Conservation (phyloP, 257 asterid genomes). For the Solanum lycopersicoides region DNA sequence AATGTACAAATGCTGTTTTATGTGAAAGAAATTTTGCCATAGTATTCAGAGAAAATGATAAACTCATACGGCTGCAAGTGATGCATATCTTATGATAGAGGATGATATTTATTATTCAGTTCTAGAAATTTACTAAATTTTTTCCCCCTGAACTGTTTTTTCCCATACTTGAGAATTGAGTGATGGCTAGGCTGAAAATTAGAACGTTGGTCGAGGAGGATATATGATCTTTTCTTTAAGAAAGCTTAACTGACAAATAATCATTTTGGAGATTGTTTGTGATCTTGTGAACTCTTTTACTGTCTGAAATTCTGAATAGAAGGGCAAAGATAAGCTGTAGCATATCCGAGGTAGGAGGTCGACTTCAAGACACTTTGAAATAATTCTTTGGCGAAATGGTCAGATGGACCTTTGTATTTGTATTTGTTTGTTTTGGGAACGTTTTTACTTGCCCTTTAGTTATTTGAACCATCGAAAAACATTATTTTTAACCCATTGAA, state of each 20-base stretch:
- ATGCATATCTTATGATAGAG: not conserved
- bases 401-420: no score
- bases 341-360: not conserved
- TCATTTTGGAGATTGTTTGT: not conserved
- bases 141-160: not conserved
- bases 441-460: no score
- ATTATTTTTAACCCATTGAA: no score
- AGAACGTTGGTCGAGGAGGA: not conserved
- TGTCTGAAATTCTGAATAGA: not conserved
- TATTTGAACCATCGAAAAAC: no score
- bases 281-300: not conserved
- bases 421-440: no score
- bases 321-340: not conserved
- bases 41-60: not conserved
- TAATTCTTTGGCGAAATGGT: not conserved
- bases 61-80: not conserved
- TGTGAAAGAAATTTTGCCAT: not conserved
- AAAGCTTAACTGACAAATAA: not conserved
- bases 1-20: not conserved
- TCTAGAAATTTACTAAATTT: not conserved
- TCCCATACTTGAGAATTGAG: not conserved
- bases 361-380: not conserved
- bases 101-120: not conserved
- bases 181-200: not conserved
- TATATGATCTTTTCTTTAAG: not conserved